Base-by-base conservation (phyloP, 768 basidiomycete species). In the Russula brevipes region DNA sequence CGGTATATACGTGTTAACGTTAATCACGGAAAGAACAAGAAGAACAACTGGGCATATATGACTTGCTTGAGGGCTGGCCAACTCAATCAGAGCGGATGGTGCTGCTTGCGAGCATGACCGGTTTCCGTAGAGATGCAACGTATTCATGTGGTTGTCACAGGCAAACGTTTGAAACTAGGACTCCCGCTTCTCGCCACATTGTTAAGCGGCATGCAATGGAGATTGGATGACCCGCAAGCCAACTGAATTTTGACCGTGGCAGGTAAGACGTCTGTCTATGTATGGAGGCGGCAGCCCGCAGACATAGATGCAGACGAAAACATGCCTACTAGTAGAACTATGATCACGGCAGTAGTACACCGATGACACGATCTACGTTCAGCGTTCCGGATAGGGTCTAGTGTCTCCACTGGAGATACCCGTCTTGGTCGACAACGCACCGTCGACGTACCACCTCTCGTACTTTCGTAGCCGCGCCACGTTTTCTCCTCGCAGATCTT, bases 381-480 rank as follows among this genome's bases (percentile, higher is more conserved):
- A 5, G 33, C 19, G n/a, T 14, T 19, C 33, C 44, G 6, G 19
- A 36, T 31, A 39, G 35, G 30, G 65, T 66, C 67, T 66, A 74
- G 38, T 79, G 76, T 66, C 79, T 82, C 87, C 87, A 88, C 68
- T 78, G 77, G 38, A 88, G 76, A 47, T 72, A 72, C 55, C 78
- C 78, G 66, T 85, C 84, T 67, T 83, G 81, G 19, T 82, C 77
- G 46, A 84, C 72, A 45, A 80, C 77, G 69, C 90, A 93, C 69
- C 78, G 81, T 69, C 93, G 85, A 60, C 77, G 70, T 12, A 89
- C 80, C 52, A 97, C 84, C 66, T 94, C 93, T 41, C 82, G 66
- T 24, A 96, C 78, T 76, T 94, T 97, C 69, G 86, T 86, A 69
- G 74, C 78, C 2, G 91, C 83, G 33, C 90, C 91, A 67, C 68